Evolutionary conservation across 1,139 yeast genomes (phyloP).

Genomic region (Kluyveromyces sp.): DNA sequence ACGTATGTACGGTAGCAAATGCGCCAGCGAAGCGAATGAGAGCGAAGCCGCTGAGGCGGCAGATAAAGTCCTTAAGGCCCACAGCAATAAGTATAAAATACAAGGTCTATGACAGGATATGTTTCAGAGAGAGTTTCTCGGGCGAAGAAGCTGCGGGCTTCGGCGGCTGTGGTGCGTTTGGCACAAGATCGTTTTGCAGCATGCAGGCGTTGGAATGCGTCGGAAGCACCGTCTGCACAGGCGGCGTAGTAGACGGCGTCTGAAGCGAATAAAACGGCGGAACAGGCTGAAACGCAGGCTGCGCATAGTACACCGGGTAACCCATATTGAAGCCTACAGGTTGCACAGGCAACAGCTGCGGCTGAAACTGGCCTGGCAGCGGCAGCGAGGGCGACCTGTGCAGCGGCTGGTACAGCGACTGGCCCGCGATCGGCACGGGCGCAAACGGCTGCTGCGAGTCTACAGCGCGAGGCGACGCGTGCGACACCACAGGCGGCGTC

Average conservation of each 20-base stretch:
- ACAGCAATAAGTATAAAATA: not conserved
- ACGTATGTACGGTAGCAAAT: not conserved
- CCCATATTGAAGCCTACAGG: not conserved
- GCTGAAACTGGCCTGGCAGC: too few species aligned
- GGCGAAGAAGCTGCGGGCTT: not conserved
- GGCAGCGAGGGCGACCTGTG: conserved; percentile 1
- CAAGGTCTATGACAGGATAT: conserved; percentile 4
- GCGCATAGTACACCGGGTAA: not conserved
- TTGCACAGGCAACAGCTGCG: not conserved
- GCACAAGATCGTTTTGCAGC: not conserved
- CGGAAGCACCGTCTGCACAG: not conserved
- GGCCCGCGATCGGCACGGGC: not conserved
- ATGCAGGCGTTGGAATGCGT: not conserved
- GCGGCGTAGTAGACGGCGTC: conserved; percentile 1
- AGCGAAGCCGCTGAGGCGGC: too few species aligned
- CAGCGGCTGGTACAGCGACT: not conserved
- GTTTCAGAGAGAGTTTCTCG: conserved; percentile 3
- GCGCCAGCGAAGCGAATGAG: not conserved
- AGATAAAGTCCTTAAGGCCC: not conserved
- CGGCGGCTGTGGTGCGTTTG: not conserved
- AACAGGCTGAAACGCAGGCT: not conserved
- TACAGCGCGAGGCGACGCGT: not conserved
- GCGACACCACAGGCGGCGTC: not conserved
- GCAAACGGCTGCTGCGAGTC: not conserved
- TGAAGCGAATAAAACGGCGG: not conserved